Evolutionary conservation across 371 early-diverging fungal genomes (phyloP), one percentile per base, ranked within the genome.

Genomic region (Umbelopsis sp.): DNA sequence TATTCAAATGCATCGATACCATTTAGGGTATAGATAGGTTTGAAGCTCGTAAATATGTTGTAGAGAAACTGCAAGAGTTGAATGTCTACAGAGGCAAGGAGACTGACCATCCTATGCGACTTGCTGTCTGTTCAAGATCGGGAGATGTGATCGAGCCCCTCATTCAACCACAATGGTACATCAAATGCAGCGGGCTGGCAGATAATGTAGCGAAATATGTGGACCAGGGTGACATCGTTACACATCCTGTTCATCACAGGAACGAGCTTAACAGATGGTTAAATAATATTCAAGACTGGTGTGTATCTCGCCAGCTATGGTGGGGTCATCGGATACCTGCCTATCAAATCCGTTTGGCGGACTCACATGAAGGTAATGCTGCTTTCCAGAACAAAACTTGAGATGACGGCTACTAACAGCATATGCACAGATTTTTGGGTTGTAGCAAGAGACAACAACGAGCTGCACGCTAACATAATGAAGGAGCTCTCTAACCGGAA

Each of bases 271-370:
- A 93, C 77, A 81, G 89, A 18, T 99, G 99, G 99, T 80, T 99
- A 64, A 91, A 92, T 82, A 90, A 87, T 35, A 57, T 57, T 35
- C 57, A 57, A 57, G 98, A 98, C 80, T 99, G 99, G 99, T 99
- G 98, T 79, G 92, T 98, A 65, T 97, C 97, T 9, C 94, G 99
- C 74, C 99, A 99, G 86, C 86, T 99, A 63, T 99, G 99, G 99
- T 99, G 99, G 99, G 99, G 99, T 48, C 99, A 99, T 79, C 92
- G 96, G 77, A 87, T 99, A 20, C 99, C 99, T 50, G 99, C 99
- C 4, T 99, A 99, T 87, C 93, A 93, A 73, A 91, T 98, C 71
- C 80, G 81, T n/a, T 82, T 94, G 99, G 94, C 98, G 45, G 89
- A 93, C 66, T 99, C 94, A 41, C 89, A 92, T 52, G 87, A 86